Evolutionary conservation across 176 grass and related monocot genomes (phyloP), one percentile per base, ranked within the genome.

Genomic region (Urochloa ruziziensis): DNA sequence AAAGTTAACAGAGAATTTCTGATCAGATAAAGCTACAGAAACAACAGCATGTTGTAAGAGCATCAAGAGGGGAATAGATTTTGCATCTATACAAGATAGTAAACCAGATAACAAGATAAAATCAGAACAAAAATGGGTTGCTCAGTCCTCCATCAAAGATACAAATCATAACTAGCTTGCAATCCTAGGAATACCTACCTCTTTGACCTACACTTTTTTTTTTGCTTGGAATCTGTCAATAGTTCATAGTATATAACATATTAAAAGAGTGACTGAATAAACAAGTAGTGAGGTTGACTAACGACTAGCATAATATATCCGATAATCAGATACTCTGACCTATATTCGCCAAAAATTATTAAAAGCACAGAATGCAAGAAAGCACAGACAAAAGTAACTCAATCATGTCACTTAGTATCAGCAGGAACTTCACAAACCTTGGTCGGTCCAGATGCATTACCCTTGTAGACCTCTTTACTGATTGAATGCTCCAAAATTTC

Each of bases 391-490:
- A 36, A 59, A 32, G 30, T 7, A 48, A 37, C 8, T 6, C 29
- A 59, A 59, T 59, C 23, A 24, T 39, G 39, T 72, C 36, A 79
- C 67, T 60, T 61, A 62, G 30, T 62, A 78, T n/a, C 2, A 2
- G 9, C 44, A 86, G 68, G 32, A 76, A 59, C 9, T 57, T 78
- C 74, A 94, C 88, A 64, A 86, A 89, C 96, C 93, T 98, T 98
- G 24, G 96, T 98, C 46, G 91, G 96, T 73, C 96, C 96, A 62
- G 96, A 98, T 57, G 96, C 93, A 88, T 98, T 98, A 60, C 91
- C 96, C 87, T 98, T 98, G 60, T 98, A 98, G 74, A 98, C 91
- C 70, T 90, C 91, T 88, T 95, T 98, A 89, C 96, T 98, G 59
- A 98, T 95, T 47, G 96, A 95, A 83, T 94, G 93, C 80, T 98